A percentile compares a stretch with the other conserved stretches of the same genome.
Evolutionary conservation across 1,284 basidiomycete species (phyloP).

Genomic region (Amylostereum areolatum): DNA sequence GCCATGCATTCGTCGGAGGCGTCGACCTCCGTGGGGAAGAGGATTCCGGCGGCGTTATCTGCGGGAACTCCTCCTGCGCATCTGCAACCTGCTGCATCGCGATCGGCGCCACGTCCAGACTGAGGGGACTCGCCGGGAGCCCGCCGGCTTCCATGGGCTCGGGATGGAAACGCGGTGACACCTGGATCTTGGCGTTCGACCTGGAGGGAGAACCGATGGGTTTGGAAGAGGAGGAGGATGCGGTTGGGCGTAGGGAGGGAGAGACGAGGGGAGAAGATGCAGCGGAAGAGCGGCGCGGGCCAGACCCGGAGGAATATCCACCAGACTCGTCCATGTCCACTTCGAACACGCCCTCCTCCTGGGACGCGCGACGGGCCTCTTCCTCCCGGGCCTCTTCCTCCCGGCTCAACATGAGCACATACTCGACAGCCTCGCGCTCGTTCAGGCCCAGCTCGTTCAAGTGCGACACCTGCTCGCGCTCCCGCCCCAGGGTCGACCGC

Average conservation of each 20-base stretch:
- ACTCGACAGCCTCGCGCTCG: constrained; percentile 77
- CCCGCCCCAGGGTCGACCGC: constrained; percentile 36
- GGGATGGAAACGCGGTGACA: constrained; percentile 27
- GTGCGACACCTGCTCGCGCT: constrained; percentile 49
- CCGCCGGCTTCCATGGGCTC: constrained; percentile 31
- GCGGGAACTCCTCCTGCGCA: constrained; percentile 5
- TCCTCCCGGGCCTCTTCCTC: constrained; percentile 54
- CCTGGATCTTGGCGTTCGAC: constrained; percentile 25
- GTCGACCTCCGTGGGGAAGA: too few species aligned
- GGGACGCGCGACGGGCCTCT: constrained; percentile 8
- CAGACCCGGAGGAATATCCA: constrained; percentile 7
- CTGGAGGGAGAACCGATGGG: constrained; percentile 16
- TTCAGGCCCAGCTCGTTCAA: constrained; percentile 65
- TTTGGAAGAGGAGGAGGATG: constrained; percentile 13
- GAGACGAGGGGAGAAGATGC: constrained; percentile 10
- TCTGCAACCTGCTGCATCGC: background rate
- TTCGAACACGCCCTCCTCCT: constrained; percentile 54
- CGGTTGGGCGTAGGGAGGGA: constrained; percentile 8
- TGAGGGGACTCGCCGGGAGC: constrained; percentile 4
- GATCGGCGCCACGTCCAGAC: background rate
- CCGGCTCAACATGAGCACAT: constrained; percentile 79
- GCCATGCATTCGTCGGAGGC: constrained; percentile 30
- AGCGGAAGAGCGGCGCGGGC: constrained; percentile 14
- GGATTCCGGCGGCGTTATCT: constrained; percentile 7
- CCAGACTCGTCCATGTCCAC: constrained; percentile 45